phyloP scores from a whole-genome alignment of 2,329 filamentous ascomycete species.

The Periconia sp. region DNA sequence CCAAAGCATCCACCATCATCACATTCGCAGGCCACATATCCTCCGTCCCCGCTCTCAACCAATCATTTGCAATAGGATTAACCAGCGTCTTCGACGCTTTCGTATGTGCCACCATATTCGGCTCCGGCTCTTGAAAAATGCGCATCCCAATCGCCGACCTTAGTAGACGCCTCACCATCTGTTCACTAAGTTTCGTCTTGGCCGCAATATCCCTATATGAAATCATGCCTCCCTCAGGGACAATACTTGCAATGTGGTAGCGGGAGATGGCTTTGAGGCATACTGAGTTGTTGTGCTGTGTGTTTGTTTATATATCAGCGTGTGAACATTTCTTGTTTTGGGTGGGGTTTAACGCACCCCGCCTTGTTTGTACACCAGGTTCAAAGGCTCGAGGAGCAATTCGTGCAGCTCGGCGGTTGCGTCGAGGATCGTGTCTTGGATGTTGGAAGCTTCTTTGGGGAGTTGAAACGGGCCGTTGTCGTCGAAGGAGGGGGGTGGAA shows the following conservation, averaged over 20 bases:
- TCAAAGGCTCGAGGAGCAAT: background rate
- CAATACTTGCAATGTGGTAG: conserved; percentile 12
- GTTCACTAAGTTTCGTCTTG: conserved; percentile 6
- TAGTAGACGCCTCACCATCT: conserved; percentile 10
- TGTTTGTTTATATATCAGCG: too few relatives aligned
- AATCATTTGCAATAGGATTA: conserved; percentile 7
- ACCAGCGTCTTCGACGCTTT: conserved; percentile 9
- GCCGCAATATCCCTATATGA: conserved; percentile 12
- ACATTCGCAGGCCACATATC: conserved; percentile 4
- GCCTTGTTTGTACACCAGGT: background rate
- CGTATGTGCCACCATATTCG: conserved; percentile 11
- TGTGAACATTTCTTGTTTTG: too few relatives aligned
- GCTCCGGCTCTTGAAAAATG: conserved; percentile 14
- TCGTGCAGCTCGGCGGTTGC: conserved; percentile 2
- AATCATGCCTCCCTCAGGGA: conserved; percentile 8
- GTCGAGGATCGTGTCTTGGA: background rate
- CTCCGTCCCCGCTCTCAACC: conserved; percentile 9
- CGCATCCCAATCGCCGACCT: conserved; percentile 12
- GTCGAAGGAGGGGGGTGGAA: background rate
- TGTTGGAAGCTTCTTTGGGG: background rate
- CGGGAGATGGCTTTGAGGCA: conserved; percentile 11
- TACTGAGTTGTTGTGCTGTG: too few relatives aligned
- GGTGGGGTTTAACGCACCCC: background rate
- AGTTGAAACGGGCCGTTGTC: background rate
- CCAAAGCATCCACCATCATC: conserved; percentile 12